Evolutionary conservation across 2,329 filamentous ascomycete species (phyloP), one percentile per base, ranked within the genome.

Genomic region (Grosmannia huntii): DNA sequence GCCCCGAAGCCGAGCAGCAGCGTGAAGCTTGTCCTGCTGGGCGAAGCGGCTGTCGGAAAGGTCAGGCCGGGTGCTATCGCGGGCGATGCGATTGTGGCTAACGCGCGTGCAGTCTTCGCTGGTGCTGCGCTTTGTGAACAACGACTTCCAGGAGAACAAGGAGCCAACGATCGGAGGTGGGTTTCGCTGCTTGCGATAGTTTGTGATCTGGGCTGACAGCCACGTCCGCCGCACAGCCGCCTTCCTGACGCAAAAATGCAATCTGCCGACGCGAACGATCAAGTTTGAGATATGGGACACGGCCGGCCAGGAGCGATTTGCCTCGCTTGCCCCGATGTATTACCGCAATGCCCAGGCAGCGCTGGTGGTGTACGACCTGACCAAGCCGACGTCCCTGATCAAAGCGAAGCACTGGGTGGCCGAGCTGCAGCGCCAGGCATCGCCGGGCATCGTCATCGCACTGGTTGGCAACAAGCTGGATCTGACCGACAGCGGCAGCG

Each of bases 131-230:
- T 99, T 99, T 75, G 94, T 99, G 71, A 97, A 97, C 81, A 94
- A 99, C 76, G 92, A 97, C 75, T 99, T 99, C 69, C 94, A 99
- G 78, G 94, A 97, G 76, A 97, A 97, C 76, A 97, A 97, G 79
- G 94, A 99, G 73, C 94, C 94, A 62, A 99, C 94, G 64, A 99
- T 99, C 75, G 94, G 94, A 80, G 90, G 90, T 95, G 81, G 64
- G 80, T 73, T 16, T 16, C 19, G 12, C n/a, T 38, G 14, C 12
- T 38, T 16, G 12, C 14, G 36, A 5, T 9, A 14, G 12, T 14
- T 16, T 38, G 36, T 36, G 33, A 36, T 36, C 33, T 4, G 6
- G 9, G 33, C 48, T 50, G 36, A 52, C 50, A 14, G 12, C 2
- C 12, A 16, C 12, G 16, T 55, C 53, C 58, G 62, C 2, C n/a